phyloP scores from a whole-genome alignment of 2,329 filamentous ascomycete genomes.

The Amauroascus verrucosus region DNA sequence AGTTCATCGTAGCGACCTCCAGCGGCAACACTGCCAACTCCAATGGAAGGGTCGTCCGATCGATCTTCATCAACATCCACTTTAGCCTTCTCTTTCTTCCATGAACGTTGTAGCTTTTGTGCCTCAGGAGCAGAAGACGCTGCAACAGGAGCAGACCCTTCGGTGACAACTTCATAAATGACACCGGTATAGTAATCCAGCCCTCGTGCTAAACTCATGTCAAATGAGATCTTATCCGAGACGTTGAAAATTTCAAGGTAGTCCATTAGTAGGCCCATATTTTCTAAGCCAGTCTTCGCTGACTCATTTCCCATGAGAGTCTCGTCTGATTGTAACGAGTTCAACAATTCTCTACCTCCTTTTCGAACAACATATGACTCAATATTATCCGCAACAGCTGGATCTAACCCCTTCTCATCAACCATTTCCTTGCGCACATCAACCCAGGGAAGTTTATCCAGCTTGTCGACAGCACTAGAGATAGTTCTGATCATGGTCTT shows the following conservation, averaged over 20 bases:
- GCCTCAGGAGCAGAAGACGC: constrained; percentile 33
- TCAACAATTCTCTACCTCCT: constrained; percentile 63
- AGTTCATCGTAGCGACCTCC: constrained; percentile 88
- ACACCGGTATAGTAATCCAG: constrained; percentile 89
- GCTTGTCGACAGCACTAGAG: constrained; percentile 86
- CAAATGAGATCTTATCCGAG: constrained; percentile 68
- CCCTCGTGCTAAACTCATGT: constrained; percentile 79
- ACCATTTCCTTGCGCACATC: constrained; percentile 91
- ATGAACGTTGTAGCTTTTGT: constrained; percentile 33
- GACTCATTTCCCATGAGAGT: constrained; percentile 59
- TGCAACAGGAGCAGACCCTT: constrained; percentile 55
- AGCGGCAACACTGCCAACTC: constrained; percentile 78
- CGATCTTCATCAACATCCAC: constrained; percentile 54
- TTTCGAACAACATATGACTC: constrained; percentile 72
- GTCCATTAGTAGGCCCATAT: constrained; percentile 69
- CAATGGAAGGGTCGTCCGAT: constrained; percentile 67
- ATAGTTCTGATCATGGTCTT: constrained; percentile 79
- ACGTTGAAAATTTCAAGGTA: constrained; percentile 72
- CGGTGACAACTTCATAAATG: constrained; percentile 81
- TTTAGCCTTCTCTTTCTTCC: constrained; percentile 44
- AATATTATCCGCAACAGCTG: constrained; percentile 72
- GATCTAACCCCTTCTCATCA: constrained; percentile 73
- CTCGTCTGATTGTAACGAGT: constrained; percentile 57
- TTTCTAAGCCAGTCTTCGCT: constrained; percentile 68
- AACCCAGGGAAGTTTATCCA: constrained; percentile 84